These are phyloP conservation scores for Spencermartinsiella ligniputridi DNA, from an alignment of 1,139 yeast genomes.

Conservation along the genomic window DNA sequence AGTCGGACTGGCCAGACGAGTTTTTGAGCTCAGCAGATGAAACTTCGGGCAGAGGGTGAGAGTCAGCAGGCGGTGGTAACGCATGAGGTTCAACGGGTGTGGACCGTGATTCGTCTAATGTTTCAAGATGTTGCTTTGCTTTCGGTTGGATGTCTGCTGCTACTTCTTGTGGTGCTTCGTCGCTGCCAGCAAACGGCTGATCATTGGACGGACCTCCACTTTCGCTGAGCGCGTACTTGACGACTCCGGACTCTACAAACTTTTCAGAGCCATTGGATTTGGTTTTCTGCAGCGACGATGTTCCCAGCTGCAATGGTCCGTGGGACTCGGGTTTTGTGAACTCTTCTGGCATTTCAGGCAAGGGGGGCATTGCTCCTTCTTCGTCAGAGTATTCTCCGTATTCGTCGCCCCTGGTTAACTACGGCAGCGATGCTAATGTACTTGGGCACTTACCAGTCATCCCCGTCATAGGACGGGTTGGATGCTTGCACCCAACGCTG, in stretches of 20 bases:
- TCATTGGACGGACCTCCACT: constrained; percentile 1
- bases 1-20: not conserved
- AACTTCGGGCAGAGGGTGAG: not conserved
- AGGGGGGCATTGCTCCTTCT: constrained; percentile 25
- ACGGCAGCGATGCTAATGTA: not conserved
- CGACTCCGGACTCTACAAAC: constrained; percentile 21
- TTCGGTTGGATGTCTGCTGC: not conserved
- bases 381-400: constrained; percentile 25
- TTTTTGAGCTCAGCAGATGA: not conserved
- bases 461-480: constrained; percentile 33
- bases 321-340: constrained; percentile 4
- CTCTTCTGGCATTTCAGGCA: constrained; percentile 13
- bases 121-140: not conserved
- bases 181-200: constrained; percentile 1
- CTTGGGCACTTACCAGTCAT: constrained; percentile 28
- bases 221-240: constrained; percentile 18
- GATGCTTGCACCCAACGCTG: constrained; percentile 37
- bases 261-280: constrained; percentile 15
- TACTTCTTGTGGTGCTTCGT: not conserved
- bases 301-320: constrained; percentile 21
- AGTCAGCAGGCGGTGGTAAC: not conserved
- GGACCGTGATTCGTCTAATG: not conserved
- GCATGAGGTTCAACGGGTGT: not conserved
- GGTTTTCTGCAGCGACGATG: constrained; percentile 15
- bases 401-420: constrained; percentile 21